A percentile compares a stretch with the other conserved stretches of the same genome.
These are phyloP conservation scores for Salvia sclarea DNA, from an alignment of 305 asterid genomes.

Conservation along the genomic window DNA sequence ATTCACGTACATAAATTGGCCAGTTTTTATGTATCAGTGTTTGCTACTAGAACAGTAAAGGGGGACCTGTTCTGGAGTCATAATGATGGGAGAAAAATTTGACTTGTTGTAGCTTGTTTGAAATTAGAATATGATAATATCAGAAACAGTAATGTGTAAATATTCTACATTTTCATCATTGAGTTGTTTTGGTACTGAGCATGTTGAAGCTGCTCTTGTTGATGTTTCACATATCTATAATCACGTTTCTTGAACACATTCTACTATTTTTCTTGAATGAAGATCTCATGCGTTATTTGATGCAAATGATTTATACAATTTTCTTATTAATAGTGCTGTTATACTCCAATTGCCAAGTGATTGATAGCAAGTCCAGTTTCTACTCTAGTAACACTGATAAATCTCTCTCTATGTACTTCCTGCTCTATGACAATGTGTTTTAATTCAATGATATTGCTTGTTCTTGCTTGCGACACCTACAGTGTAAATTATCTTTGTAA, in stretches of 20 bases:
- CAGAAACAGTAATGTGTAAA: not conserved
- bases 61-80: not conserved
- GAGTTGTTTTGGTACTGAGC: not conserved
- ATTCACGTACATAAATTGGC: not conserved
- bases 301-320: not conserved
- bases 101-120: not conserved
- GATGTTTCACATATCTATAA: not conserved
- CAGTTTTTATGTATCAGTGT: not conserved
- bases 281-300: not conserved
- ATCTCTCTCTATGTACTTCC: not conserved
- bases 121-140: not conserved
- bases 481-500: not conserved
- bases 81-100: not conserved
- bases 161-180: not conserved
- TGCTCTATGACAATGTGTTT: not conserved
- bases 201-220: constrained; percentile 8
- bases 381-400: not conserved
- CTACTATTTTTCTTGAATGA: not conserved
- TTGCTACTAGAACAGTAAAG: not conserved
- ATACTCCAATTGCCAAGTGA: not conserved
- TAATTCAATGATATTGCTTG: constrained; percentile 8
- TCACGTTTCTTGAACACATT: constrained; percentile 2
- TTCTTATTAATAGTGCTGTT: not conserved
- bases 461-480: constrained; percentile 3
- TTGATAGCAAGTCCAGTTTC: not conserved